Evolutionary conservation across 192 early-diverging fungal species (phyloP).

Genomic region (Entomortierella parvispora): DNA sequence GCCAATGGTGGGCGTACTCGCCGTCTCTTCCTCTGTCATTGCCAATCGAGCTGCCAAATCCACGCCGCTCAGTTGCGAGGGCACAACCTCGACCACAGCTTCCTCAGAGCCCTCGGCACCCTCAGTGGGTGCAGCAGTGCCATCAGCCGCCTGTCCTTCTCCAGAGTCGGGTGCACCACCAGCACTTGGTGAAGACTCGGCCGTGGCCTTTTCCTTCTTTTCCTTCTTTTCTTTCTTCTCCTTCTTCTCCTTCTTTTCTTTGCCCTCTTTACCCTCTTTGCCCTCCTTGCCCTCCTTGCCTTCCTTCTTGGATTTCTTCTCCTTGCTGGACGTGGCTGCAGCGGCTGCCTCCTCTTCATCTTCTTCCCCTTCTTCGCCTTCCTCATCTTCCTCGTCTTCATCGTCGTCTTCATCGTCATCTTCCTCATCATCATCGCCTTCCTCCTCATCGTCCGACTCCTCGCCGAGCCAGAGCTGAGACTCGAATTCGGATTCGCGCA

Average conservation of each 20-base stretch:
- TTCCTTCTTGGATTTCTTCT: constrained; percentile 23
- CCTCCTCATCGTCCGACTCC: constrained; percentile 58
- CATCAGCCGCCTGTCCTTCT: too few relatives aligned
- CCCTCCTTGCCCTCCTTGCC: constrained; percentile 17
- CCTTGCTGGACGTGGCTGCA: constrained; percentile 3
- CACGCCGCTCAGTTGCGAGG: constrained; percentile 49
- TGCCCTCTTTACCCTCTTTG: constrained; percentile 26
- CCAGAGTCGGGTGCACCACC: constrained; percentile 29
- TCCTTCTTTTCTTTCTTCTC: constrained; percentile 47
- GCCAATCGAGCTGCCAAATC: constrained; percentile 47
- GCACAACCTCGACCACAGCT: constrained; percentile 8
- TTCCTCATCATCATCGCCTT: constrained; percentile 57
- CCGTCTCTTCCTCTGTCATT: constrained; percentile 53
- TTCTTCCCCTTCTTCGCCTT: constrained; percentile 42
- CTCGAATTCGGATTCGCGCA: constrained; percentile 59
- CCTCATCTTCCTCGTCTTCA: constrained; percentile 61
- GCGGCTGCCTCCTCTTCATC: constrained; percentile 12
- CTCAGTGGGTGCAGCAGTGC: neutral
- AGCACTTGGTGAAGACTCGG: constrained; percentile 42
- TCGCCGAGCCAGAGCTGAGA: constrained; percentile 60
- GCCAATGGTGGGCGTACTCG: constrained; percentile 52
- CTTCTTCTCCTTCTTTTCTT: constrained; percentile 40
- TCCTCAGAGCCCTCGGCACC: constrained; percentile 1
- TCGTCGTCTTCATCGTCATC: constrained; percentile 59
- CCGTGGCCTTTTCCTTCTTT: constrained; percentile 43